phyloP scores from a whole-genome alignment of 306 rosid genomes.

The Mucuna pruriens region DNA sequence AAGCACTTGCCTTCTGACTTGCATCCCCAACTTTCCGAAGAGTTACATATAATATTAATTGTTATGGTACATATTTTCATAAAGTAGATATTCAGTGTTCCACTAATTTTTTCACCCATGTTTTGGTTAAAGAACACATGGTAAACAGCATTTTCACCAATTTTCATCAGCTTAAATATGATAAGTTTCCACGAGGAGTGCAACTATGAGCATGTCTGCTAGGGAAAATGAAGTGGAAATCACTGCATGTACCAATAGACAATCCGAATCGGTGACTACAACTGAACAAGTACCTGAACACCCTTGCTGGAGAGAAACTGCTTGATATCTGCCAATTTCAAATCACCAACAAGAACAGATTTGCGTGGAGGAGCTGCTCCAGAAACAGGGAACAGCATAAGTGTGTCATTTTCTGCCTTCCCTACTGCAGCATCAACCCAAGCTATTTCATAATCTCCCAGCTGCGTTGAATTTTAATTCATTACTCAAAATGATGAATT shows the following conservation, averaged over 20 bases:
- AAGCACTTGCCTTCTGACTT: slow-evolving; percentile 75
- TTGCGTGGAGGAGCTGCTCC: slow-evolving; percentile 71
- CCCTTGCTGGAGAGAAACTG: slow-evolving; percentile 92
- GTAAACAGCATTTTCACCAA: not conserved
- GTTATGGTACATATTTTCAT: slow-evolving; percentile 7
- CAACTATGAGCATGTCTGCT: not conserved
- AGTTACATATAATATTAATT: too few species aligned
- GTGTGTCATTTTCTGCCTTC: slow-evolving; percentile 66
- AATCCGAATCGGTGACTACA: not conserved
- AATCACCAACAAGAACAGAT: slow-evolving; percentile 91
- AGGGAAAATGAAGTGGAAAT: slow-evolving; percentile 18
- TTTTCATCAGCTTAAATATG: slow-evolving; percentile 11
- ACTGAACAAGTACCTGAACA: slow-evolving; percentile 66
- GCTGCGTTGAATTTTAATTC: slow-evolving; percentile 52
- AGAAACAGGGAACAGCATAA: slow-evolving; percentile 73
- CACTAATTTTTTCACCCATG: not conserved
- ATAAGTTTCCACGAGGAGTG: not conserved
- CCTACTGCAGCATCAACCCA: slow-evolving; percentile 93
- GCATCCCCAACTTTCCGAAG: slow-evolving; percentile 91
- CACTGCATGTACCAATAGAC: not conserved
- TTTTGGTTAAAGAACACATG: slow-evolving; percentile 19
- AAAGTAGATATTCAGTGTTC: not conserved
- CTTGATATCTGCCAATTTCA: slow-evolving; percentile 93
- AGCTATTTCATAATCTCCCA: slow-evolving; percentile 90
- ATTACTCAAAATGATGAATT: slow-evolving; percentile 28